phyloP scores from a whole-genome alignment of 768 basidiomycete genomes.

The Phaffia tasmanica region DNA sequence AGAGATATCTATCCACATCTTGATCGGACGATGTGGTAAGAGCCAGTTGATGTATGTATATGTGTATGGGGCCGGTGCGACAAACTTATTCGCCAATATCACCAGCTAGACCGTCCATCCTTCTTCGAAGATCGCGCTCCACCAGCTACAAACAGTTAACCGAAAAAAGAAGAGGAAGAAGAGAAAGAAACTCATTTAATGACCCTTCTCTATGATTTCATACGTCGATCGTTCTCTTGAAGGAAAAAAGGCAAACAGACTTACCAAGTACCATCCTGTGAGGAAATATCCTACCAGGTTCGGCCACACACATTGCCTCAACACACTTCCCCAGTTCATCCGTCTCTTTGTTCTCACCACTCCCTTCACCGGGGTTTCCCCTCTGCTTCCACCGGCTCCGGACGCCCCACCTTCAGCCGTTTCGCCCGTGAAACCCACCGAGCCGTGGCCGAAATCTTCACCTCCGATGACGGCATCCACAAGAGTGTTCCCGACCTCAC shows the following conservation, averaged over 20 bases:
- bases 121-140: slow-evolving; percentile 13
- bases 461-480: slow-evolving; percentile 27
- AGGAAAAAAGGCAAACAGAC: background rate
- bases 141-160: slow-evolving; percentile 2
- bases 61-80: too few relatives aligned
- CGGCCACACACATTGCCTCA: slow-evolving; percentile 58
- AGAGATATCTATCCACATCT: too few relatives aligned
- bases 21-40: too few relatives aligned
- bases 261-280: slow-evolving; percentile 58
- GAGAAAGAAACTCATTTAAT: background rate
- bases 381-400: background rate
- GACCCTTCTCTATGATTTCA: background rate
- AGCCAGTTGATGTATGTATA: too few relatives aligned
- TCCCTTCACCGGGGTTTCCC: slow-evolving; percentile 20
- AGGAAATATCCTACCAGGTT: slow-evolving; percentile 62
- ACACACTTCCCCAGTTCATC: slow-evolving; percentile 73
- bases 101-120: slow-evolving; percentile 4
- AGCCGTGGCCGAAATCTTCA: slow-evolving; percentile 30
- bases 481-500: slow-evolving; percentile 15
- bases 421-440: slow-evolving; percentile 37
- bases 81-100: slow-evolving; percentile 13
- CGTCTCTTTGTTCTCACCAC: slow-evolving; percentile 49
- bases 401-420: background rate
- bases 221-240: background rate
- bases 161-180: background rate